Evolutionary conservation across 2,329 filamentous ascomycete species (phyloP), one percentile per base, ranked within the genome.

Genomic region (Calonectria pseudoturangicola): DNA sequence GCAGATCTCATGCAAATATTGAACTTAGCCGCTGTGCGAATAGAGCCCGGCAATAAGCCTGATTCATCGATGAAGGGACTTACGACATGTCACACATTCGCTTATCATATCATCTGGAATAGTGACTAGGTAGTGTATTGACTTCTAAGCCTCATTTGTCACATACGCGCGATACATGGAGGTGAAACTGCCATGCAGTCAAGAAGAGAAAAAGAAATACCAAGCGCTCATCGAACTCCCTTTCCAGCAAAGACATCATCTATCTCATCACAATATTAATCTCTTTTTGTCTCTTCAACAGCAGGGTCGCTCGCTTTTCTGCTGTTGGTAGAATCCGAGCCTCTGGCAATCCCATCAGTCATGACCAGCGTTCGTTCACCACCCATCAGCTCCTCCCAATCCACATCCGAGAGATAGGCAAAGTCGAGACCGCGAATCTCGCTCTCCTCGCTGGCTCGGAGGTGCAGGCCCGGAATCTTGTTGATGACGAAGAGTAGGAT

Each of bases 391-490:
- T 78, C 76, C 47, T 79, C 74, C 77, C 77, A 79, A 5, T 79
- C 76, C 9, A 79, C 75, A 12, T 82, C 81, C 2, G 78, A 77
- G 2, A 82, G 70, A 5, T 82, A 82, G 16, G 74, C 77, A 12
- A 72, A 81, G 15, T 92, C 90, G 48, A 92, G 80, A 0, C 90
- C 90, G 36, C 83, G 81, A 6, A 89, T 80, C 79, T 92, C 90
- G 9, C 87, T 88, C 68, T 91, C 89, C 68, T 91, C 89, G 1
- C 83, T 87, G 0, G 87, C 88, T 21, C 90, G 84, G 2, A 92
- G 82, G 71, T 90, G 88, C 71, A 90, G 84, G 0, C 89, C 89
- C 0, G 90, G 90, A 45, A 92, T 91, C 72, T 85, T 87, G 78
- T 90, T 89, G 77, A 91, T 87, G 73, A 90, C 81, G 71, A 90